Evolutionary conservation across 1,284 basidiomycete species (phyloP).

Genomic region (Serendipita sp.): DNA sequence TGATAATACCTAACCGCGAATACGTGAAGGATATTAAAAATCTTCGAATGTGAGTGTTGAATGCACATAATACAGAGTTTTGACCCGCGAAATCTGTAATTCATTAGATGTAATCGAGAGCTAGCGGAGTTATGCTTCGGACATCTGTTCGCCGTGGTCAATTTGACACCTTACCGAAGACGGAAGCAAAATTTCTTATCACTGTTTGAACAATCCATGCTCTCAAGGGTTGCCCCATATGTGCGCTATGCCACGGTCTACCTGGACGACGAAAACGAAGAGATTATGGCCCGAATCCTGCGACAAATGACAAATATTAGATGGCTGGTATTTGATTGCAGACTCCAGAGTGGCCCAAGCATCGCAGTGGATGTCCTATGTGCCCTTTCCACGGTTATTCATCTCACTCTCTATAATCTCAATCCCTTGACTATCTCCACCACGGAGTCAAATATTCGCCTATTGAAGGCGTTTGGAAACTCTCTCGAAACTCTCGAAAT

Average conservation of each 20-base stretch:
- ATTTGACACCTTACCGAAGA: neutral
- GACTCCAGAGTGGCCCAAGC: neutral
- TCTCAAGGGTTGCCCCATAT: neutral
- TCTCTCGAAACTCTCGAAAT: neutral
- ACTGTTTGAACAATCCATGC: neutral
- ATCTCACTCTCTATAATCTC: neutral
- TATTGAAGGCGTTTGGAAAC: neutral
- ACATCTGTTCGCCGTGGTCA: neutral
- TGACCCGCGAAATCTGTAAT: neutral
- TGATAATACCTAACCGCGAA: neutral
- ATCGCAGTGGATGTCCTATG: neutral
- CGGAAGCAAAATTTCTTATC: neutral
- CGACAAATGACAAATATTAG: neutral
- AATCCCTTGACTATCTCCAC: neutral
- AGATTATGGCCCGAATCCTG: neutral
- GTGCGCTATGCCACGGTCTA: neutral
- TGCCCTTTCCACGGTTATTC: neutral
- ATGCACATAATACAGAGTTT: neutral
- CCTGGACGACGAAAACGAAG: neutral
- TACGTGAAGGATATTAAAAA: neutral
- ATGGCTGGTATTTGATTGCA: neutral
- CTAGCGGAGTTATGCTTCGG: neutral
- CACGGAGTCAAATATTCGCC: neutral
- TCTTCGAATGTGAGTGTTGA: neutral
- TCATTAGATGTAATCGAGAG: neutral